A percentile compares a stretch with the other conserved stretches of the same genome.
Evolutionary conservation across 805 yeast species (phyloP).

Genomic region (Saccharomycopsis fermentans): DNA sequence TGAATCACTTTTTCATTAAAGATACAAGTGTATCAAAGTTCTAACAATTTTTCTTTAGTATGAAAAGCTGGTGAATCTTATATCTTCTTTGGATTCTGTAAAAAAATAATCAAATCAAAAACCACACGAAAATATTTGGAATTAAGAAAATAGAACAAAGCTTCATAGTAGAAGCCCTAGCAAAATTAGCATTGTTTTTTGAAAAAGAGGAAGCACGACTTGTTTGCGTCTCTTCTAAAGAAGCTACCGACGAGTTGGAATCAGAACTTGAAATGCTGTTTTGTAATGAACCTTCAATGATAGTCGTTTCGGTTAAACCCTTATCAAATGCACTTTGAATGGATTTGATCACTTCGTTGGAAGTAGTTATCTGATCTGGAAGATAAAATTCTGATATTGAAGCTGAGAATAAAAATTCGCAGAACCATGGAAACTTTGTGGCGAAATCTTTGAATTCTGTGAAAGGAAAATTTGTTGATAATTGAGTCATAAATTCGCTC

Average conservation of each 20-base stretch:
- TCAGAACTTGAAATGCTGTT: background rate
- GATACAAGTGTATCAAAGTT: too few species aligned
- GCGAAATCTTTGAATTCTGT: conserved; percentile 25
- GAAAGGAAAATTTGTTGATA: conserved; percentile 26
- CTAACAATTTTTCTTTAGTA: background rate
- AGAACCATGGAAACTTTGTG: conserved; percentile 28
- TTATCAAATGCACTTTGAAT: background rate
- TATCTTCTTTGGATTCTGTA: background rate
- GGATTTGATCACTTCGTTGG: conserved; percentile 5
- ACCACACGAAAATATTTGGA: background rate
- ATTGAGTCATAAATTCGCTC: conserved; percentile 21
- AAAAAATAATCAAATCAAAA: background rate
- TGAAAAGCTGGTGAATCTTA: background rate
- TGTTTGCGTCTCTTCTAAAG: background rate
- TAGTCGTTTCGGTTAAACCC: background rate
- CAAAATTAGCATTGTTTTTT: background rate
- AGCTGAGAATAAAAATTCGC: conserved; percentile 22
- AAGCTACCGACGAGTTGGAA: background rate
- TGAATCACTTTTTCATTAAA: too few species aligned
- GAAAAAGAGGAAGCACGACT: background rate
- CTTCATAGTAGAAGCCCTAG: background rate
- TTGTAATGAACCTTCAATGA: background rate
- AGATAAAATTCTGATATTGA: conserved; percentile 22
- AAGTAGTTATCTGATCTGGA: conserved; percentile 23
- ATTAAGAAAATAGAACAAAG: background rate